These are phyloP conservation scores for Colletotrichum euphorbiae DNA, from an alignment of 2,329 filamentous ascomycete genomes.

Conservation along the genomic window DNA sequence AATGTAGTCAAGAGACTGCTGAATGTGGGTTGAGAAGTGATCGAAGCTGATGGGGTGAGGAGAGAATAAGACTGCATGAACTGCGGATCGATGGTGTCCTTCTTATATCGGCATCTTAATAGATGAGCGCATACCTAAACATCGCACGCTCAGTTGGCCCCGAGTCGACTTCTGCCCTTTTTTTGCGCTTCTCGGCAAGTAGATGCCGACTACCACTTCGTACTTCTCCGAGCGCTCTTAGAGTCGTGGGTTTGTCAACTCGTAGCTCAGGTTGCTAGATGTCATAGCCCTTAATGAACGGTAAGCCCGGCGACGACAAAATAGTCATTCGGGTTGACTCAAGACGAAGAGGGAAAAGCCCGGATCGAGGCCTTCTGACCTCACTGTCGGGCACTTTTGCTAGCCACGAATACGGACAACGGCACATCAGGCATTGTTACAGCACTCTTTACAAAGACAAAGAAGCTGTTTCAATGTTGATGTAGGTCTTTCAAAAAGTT, in stretches of 20 bases:
- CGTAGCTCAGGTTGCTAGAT: slow-evolving; percentile 9
- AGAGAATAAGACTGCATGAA: background rate
- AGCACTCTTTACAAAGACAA: background rate
- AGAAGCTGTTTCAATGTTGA: too few species aligned
- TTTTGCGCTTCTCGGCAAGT: slow-evolving; percentile 13
- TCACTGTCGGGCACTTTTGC: background rate
- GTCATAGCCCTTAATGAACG: slow-evolving; percentile 23
- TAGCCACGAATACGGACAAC: background rate
- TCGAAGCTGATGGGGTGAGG: slow-evolving; percentile 24
- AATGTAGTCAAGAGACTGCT: background rate
- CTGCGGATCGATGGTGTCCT: background rate
- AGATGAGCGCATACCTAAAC: too few species aligned
- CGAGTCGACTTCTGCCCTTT: background rate
- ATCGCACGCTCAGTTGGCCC: background rate
- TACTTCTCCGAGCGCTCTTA: slow-evolving; percentile 15
- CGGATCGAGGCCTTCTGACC: background rate
- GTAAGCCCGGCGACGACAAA: slow-evolving; percentile 10
- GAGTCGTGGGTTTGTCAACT: background rate
- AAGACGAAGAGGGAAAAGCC: background rate
- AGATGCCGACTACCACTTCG: slow-evolving; percentile 22
- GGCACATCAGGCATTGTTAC: background rate
- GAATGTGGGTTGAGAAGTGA: background rate
- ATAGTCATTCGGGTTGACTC: background rate
- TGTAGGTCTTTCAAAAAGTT: too few species aligned
- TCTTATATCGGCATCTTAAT: slow-evolving; percentile 1